A percentile compares a stretch with the other conserved stretches of the same genome.
Evolutionary conservation across 345 rosid species (phyloP).

Genomic region (Gossypium bickii): DNA sequence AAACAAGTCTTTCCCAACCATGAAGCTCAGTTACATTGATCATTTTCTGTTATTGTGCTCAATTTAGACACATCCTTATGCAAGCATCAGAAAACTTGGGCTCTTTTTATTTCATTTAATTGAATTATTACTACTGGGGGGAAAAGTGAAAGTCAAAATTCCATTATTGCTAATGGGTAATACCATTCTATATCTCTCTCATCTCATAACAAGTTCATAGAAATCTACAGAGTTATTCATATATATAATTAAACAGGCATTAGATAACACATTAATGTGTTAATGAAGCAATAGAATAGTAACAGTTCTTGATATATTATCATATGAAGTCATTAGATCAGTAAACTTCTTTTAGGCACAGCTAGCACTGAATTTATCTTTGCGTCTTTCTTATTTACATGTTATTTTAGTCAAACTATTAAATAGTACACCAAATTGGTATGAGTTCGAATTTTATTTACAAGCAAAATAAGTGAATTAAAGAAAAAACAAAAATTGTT

Average conservation of each 20-base stretch:
- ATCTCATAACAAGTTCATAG: neutral
- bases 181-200: neutral
- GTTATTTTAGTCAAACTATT: neutral
- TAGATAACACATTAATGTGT: neutral
- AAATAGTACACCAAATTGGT: neutral
- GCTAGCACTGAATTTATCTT: neutral
- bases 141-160: neutral
- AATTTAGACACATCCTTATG: neutral
- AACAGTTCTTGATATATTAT: neutral
- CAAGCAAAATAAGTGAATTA: neutral
- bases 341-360: neutral
- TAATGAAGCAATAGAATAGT: neutral
- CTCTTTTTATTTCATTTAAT: neutral
- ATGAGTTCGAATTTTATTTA: neutral
- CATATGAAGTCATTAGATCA: neutral
- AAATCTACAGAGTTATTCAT: too few relatives aligned
- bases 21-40: neutral
- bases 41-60: neutral
- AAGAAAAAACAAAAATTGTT: neutral
- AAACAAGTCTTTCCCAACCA: neutral
- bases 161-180: neutral
- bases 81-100: neutral
- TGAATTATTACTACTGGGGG: neutral
- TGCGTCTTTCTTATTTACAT: neutral
- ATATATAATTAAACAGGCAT: neutral